phyloP scores from a whole-genome alignment of 2,329 filamentous ascomycete species.

The Monilinia aucupariae region DNA sequence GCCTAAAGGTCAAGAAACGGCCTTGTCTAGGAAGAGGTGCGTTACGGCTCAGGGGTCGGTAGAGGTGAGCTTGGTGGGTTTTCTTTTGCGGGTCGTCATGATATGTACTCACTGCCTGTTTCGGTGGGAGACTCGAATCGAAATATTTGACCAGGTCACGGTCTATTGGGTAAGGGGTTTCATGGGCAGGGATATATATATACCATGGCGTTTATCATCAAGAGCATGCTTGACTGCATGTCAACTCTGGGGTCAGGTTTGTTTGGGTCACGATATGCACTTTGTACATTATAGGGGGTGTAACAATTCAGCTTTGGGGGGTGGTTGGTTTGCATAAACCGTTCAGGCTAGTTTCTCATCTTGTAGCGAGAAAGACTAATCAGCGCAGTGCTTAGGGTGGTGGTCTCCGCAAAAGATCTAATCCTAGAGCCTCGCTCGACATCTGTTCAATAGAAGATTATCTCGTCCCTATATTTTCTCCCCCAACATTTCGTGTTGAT shows the following conservation, averaged over 20 bases:
- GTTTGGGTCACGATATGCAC: not conserved
- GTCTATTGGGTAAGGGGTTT: not conserved
- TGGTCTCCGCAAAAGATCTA: too few relatives aligned
- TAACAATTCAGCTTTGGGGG: not conserved
- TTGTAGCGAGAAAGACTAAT: too few relatives aligned
- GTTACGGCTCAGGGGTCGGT: not conserved
- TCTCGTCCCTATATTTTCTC: not conserved
- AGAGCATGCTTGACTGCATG: not conserved
- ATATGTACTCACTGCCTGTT: not conserved
- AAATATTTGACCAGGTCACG: not conserved
- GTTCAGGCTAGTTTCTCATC: too few relatives aligned
- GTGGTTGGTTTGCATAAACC: too few relatives aligned
- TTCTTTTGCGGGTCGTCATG: too few relatives aligned
- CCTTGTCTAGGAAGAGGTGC: not conserved
- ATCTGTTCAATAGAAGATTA: not conserved
- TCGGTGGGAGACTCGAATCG: not conserved
- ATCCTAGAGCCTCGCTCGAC: too few relatives aligned
- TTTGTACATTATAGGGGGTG: not conserved
- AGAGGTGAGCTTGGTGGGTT: too few relatives aligned
- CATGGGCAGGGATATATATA: not conserved
- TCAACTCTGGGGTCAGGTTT: not conserved
- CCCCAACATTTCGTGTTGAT: not conserved
- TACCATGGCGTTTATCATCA: not conserved
- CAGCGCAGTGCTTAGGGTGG: too few relatives aligned
- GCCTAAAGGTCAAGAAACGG: not conserved